These are phyloP conservation scores for Trichophyton schoenleinii DNA, from an alignment of 2,329 filamentous ascomycete genomes.

Conservation along the genomic window DNA sequence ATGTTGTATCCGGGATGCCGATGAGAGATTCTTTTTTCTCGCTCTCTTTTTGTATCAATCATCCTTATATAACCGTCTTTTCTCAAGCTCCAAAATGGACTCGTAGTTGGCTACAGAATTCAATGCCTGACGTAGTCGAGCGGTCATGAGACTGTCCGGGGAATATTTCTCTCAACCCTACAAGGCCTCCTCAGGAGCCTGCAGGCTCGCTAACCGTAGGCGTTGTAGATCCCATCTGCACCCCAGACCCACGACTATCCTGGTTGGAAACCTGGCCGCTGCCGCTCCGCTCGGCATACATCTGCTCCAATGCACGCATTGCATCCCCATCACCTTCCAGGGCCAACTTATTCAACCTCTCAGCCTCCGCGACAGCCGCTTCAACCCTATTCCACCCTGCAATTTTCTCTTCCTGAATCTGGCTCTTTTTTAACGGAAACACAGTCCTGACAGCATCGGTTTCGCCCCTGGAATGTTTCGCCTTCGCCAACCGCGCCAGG, in stretches of 20 bases:
- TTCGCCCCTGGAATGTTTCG: constrained; percentile 54
- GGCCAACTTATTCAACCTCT: constrained; percentile 26
- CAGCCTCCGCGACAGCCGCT: constrained; percentile 25
- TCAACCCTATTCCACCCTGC: constrained; percentile 29
- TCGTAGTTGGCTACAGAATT: background rate
- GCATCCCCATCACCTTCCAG: constrained; percentile 27
- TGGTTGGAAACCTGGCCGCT: constrained; percentile 7
- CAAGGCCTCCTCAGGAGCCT: background rate
- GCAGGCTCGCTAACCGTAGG: background rate
- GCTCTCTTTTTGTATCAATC: background rate
- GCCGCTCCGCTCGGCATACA: constrained; percentile 20
- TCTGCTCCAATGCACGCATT: constrained; percentile 24
- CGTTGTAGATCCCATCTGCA: background rate
- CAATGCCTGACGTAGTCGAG: background rate
- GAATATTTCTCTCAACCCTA: background rate
- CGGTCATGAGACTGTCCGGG: background rate
- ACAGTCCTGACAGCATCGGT: constrained; percentile 52
- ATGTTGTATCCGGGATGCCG: background rate
- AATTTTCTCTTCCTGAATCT: constrained; percentile 23
- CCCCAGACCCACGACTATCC: background rate
- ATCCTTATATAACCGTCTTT: background rate
- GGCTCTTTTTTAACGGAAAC: constrained; percentile 27
- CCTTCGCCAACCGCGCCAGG: constrained; percentile 50
- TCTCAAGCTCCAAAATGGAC: background rate
- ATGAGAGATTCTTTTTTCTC: background rate